phyloP scores from a whole-genome alignment of 192 early-diverging fungal genomes.

The Jimgerdemannia lactiflua region DNA sequence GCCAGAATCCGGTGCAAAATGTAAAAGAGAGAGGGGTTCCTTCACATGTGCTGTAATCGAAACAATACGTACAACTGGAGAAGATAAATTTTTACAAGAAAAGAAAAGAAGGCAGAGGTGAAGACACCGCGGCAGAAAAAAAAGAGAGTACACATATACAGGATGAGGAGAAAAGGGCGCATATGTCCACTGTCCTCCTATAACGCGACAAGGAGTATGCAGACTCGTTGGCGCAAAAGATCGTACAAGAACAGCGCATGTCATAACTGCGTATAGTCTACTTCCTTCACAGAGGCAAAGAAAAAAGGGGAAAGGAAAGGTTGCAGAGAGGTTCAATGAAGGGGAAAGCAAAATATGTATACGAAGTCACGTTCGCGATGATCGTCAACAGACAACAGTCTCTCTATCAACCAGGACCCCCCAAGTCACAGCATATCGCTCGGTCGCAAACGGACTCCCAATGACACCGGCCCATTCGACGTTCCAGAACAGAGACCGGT shows the following conservation, averaged over 20 bases:
- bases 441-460: not conserved
- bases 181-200: not conserved
- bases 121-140: not conserved
- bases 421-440: not conserved
- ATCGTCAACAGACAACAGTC: not conserved
- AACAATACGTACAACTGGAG: not conserved
- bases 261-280: not conserved
- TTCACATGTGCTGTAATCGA: not conserved
- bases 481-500: too few species aligned
- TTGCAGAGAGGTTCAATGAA: not conserved
- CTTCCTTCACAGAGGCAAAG: not conserved
- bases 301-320: not conserved
- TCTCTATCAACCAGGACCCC: not conserved
- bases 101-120: not conserved
- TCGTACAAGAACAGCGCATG: not conserved
- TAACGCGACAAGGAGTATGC: not conserved
- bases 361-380: not conserved
- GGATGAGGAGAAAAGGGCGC: not conserved
- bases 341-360: not conserved
- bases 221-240: not conserved
- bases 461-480: not conserved
- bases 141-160: not conserved
- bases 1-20: too few species aligned
- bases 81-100: not conserved
- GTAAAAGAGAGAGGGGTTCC: not conserved